Conservation (phyloP, 2,329 filamentous ascomycete genomes). For the Exophiala calicioides region DNA sequence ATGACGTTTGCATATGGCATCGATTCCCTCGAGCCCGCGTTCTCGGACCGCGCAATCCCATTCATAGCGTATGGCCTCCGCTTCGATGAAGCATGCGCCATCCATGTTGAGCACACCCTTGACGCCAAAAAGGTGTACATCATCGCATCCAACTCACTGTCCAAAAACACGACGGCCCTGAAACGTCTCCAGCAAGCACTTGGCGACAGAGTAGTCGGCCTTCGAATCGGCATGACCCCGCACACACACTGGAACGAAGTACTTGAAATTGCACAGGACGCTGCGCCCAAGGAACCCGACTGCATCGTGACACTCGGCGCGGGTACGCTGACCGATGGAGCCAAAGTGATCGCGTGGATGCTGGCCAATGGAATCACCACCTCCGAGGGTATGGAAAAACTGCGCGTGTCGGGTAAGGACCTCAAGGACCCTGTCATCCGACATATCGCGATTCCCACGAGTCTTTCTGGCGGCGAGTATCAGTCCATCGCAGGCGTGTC, state of each 20-base stretch:
- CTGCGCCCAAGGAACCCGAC: slow-evolving; percentile 38
- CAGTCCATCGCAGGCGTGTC: slow-evolving; percentile 42
- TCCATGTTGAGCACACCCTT: slow-evolving; percentile 50
- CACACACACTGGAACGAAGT: slow-evolving; percentile 59
- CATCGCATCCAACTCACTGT: slow-evolving; percentile 53
- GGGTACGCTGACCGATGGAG: slow-evolving; percentile 58
- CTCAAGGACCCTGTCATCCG: slow-evolving; percentile 17
- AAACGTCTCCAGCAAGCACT: slow-evolving; percentile 45
- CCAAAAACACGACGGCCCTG: slow-evolving; percentile 50
- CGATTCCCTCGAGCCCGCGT: slow-evolving; percentile 42
- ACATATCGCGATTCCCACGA: slow-evolving; percentile 43
- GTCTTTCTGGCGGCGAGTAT: slow-evolving; percentile 47
- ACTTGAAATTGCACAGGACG: slow-evolving; percentile 44
- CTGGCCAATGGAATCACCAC: slow-evolving; percentile 51
- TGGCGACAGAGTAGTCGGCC: slow-evolving; percentile 46
- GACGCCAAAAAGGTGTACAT: slow-evolving; percentile 52
- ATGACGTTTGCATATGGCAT: slow-evolving; percentile 21
- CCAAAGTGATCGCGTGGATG: slow-evolving; percentile 55
- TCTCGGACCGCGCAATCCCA: slow-evolving; percentile 40
- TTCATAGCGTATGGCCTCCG: slow-evolving; percentile 51
- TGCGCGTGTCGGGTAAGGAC: slow-evolving; percentile 33
- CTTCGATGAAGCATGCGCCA: slow-evolving; percentile 47
- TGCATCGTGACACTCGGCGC: slow-evolving; percentile 57
- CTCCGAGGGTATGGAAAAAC: slow-evolving; percentile 41
- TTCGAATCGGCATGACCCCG: slow-evolving; percentile 53